These are phyloP conservation scores for Akanthomyces dipterigenus DNA, from an alignment of 2,329 filamentous ascomycete genomes.

Conservation along the genomic window DNA sequence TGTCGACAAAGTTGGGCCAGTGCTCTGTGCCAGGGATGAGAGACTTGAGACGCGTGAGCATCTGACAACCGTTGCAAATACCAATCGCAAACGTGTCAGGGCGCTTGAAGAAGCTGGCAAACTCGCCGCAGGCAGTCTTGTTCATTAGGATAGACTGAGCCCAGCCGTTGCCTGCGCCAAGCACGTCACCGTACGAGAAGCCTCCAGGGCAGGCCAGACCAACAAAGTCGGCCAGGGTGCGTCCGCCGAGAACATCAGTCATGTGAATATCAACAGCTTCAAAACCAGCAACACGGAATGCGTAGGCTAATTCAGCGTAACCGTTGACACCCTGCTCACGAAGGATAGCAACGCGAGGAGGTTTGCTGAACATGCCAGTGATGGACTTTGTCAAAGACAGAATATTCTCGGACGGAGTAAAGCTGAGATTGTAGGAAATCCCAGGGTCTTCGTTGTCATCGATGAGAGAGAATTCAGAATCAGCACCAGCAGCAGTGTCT, in stretches of 20 bases:
- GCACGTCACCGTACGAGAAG: conserved; percentile 81
- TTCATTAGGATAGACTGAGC: conserved; percentile 89
- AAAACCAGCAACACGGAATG: conserved; percentile 87
- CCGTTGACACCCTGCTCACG: conserved; percentile 95
- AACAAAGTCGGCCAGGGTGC: conserved; percentile 74
- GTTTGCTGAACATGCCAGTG: conserved; percentile 46
- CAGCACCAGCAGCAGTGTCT: conserved; percentile 82
- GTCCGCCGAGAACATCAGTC: conserved; percentile 79
- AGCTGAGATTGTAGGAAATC: conserved; percentile 76
- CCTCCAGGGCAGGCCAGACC: conserved; percentile 93
- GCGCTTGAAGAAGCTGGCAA: conserved; percentile 78
- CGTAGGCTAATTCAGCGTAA: conserved; percentile 95
- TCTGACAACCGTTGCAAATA: conserved; percentile 97
- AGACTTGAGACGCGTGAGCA: conserved; percentile 71
- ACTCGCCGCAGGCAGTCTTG: conserved; percentile 66
- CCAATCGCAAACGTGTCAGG: conserved; percentile 87
- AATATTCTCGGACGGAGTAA: conserved; percentile 69
- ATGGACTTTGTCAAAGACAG: conserved; percentile 50
- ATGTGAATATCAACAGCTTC: conserved; percentile 92
- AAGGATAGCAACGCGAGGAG: conserved; percentile 80
- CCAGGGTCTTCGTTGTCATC: conserved; percentile 72
- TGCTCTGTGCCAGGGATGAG: conserved; percentile 76
- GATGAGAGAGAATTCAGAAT: conserved; percentile 73
- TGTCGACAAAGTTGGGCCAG: conserved; percentile 85
- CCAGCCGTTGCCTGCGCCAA: conserved; percentile 96